Percentiles rank a stretch among this genome's conserved stretches.
These are phyloP conservation scores for Lecanicillium sp. DNA, from an alignment of 2,329 filamentous ascomycete species.

Conservation along the genomic window DNA sequence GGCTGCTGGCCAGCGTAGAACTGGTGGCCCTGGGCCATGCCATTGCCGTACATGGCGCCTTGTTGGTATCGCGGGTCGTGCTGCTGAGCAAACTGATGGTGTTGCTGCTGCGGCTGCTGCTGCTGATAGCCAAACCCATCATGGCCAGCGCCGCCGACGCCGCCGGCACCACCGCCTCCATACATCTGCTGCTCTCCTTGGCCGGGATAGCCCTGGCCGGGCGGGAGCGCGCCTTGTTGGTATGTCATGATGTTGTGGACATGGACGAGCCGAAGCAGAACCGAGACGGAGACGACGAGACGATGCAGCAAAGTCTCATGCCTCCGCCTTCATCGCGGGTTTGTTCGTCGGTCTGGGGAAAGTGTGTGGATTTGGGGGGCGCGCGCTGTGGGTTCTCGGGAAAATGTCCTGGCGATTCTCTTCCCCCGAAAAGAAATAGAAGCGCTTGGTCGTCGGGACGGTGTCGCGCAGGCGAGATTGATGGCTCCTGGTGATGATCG, in stretches of 20 bases:
- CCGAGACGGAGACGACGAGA: too few species aligned
- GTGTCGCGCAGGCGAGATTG: too few species aligned
- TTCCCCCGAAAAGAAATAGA: too few species aligned
- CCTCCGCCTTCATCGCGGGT: background rate
- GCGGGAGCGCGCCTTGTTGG: constrained; percentile 28
- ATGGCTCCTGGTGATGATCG: too few species aligned
- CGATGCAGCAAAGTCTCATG: too few species aligned
- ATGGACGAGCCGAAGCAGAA: constrained; percentile 7
- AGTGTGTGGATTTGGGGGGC: background rate
- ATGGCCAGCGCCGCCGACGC: constrained; percentile 2
- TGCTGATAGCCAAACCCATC: constrained; percentile 16
- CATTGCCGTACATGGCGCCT: constrained; percentile 17
- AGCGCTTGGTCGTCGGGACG: too few species aligned
- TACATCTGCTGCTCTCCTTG: constrained; percentile 23
- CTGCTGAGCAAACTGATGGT: constrained; percentile 15
- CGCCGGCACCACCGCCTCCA: constrained; percentile 1
- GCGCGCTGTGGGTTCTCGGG: too few species aligned
- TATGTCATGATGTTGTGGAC: constrained; percentile 23
- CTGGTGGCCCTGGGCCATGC: constrained; percentile 5
- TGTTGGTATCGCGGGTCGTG: constrained; percentile 10
- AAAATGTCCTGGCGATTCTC: too few species aligned
- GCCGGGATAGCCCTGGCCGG: constrained; percentile 30
- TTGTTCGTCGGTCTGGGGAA: background rate
- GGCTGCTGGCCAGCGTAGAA: constrained; percentile 21
- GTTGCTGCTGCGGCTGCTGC: constrained; percentile 18